These are phyloP conservation scores for Hypoxylon fuscum DNA, from an alignment of 495 filamentous ascomycete species.

Conservation along the genomic window DNA sequence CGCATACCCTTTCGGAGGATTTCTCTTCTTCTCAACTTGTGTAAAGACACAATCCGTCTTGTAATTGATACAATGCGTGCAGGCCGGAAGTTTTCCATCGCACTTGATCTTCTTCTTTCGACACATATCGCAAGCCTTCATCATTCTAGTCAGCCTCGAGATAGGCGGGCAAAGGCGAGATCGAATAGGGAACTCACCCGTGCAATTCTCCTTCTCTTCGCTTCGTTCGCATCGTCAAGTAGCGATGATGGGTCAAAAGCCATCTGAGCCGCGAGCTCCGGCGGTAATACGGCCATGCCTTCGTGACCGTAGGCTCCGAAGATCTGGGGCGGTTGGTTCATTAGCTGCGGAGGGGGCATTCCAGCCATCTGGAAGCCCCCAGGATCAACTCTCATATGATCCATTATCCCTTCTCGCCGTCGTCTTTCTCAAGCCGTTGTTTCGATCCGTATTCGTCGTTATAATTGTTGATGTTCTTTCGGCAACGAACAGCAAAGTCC, in stretches of 20 bases:
- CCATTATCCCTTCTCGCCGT: slow-evolving; percentile 46
- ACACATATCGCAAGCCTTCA: slow-evolving; percentile 97
- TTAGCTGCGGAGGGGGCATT: slow-evolving; percentile 64
- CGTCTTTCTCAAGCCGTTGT: slow-evolving; percentile 2
- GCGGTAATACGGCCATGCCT: slow-evolving; percentile 65
- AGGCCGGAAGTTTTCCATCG: slow-evolving; percentile 94
- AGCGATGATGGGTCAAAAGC: slow-evolving; percentile 65
- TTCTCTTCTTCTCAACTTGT: slow-evolving; percentile 97
- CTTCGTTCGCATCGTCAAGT: slow-evolving; percentile 77
- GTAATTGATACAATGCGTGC: slow-evolving; percentile 97
- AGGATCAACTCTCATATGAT: slow-evolving; percentile 48
- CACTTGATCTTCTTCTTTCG: slow-evolving; percentile 99
- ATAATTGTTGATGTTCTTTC: too few species aligned
- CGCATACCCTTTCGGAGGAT: slow-evolving; percentile 96
- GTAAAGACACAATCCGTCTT: slow-evolving; percentile 98
- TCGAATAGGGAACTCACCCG: slow-evolving; percentile 63
- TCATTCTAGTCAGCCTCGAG: slow-evolving; percentile 25
- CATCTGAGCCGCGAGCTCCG: slow-evolving; percentile 66
- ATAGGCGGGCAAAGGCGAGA: not conserved
- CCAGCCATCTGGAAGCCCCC: slow-evolving; percentile 59
- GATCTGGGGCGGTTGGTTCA: slow-evolving; percentile 74
- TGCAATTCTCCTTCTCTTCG: slow-evolving; percentile 93
- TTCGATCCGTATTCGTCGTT: slow-evolving; percentile 1
- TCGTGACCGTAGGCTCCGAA: slow-evolving; percentile 71
- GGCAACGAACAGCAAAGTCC: too few species aligned